phyloP scores from a whole-genome alignment of 2,329 filamentous ascomycete species.

The Aureobasidium mangrovei region DNA sequence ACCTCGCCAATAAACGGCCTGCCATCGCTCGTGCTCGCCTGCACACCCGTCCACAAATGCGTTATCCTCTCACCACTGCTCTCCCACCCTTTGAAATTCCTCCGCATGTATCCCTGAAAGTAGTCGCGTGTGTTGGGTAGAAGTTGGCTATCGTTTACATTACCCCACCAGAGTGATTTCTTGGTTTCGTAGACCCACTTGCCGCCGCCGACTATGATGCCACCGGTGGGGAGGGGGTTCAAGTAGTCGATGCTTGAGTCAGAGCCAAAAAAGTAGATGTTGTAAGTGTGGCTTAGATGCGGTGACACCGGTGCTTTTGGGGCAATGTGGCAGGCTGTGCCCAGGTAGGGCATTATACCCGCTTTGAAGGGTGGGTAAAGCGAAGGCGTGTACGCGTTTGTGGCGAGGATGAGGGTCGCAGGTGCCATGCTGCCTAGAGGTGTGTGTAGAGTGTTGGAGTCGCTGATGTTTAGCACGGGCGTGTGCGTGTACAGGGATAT shows the following conservation, averaged over 20 bases:
- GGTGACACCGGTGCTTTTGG: conserved; percentile 16
- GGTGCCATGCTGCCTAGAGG: conserved; percentile 18
- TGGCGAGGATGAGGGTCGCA: conserved; percentile 26
- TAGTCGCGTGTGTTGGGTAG: conserved; percentile 45
- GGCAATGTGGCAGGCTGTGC: conserved; percentile 22
- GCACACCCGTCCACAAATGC: conserved; percentile 39
- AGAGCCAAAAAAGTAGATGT: conserved; percentile 49
- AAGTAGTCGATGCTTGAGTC: conserved; percentile 30
- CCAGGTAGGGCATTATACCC: conserved; percentile 27
- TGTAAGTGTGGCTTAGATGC: conserved; percentile 35
- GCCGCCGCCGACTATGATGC: conserved; percentile 56
- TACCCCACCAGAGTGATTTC: conserved; percentile 44
- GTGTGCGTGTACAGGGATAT: conserved; percentile 46
- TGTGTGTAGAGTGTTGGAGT: conserved; percentile 15
- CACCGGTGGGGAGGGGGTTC: conserved; percentile 37
- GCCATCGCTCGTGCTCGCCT: conserved; percentile 43
- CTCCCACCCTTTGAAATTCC: conserved; percentile 42
- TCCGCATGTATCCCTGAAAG: conserved; percentile 33
- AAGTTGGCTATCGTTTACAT: conserved; percentile 46
- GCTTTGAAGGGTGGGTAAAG: conserved; percentile 26
- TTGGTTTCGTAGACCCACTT: conserved; percentile 33
- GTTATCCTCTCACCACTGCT: conserved; percentile 26
- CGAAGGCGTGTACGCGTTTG: conserved; percentile 29
- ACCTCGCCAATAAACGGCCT: conserved; percentile 39
- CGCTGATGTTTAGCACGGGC: conserved; percentile 26